Conservation (phyloP, 495 filamentous ascomycete species). For the Acidiella bohemica region DNA sequence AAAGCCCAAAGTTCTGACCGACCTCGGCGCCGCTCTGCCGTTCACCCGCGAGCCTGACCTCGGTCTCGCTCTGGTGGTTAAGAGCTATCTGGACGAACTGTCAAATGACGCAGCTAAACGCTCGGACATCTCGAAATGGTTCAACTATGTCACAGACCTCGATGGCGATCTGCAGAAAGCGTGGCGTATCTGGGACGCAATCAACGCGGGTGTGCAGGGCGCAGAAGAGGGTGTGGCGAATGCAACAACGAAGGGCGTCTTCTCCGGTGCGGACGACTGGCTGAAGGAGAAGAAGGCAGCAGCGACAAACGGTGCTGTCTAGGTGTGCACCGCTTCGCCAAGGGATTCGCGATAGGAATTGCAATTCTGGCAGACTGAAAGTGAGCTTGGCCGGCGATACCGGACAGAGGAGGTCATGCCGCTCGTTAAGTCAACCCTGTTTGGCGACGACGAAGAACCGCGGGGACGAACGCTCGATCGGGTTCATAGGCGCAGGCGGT, state of each 20-base stretch:
- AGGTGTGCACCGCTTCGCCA: no score
- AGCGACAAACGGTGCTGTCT: not conserved
- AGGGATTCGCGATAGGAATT: no score
- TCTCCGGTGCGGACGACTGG: conserved; percentile 13
- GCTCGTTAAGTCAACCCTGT: no score
- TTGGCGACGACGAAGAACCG: no score
- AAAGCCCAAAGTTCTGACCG: conserved; percentile 48
- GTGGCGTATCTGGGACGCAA: conserved; percentile 56
- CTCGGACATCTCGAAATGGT: conserved; percentile 51
- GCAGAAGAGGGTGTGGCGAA: conserved; percentile 9
- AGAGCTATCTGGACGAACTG: conserved; percentile 83
- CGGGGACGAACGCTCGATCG: no score
- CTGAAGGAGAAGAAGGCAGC: conserved; percentile 9
- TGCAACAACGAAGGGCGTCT: conserved; percentile 7
- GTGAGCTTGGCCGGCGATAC: no score
- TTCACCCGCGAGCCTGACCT: conserved; percentile 76
- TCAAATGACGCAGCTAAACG: conserved; percentile 49
- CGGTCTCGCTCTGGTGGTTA: conserved; percentile 73
- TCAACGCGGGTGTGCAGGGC: conserved; percentile 15
- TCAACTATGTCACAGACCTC: conserved; percentile 66
- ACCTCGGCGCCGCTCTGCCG: conserved; percentile 62
- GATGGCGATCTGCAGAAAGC: conserved; percentile 62
- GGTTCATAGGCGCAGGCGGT: no score
- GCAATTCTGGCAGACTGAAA: no score
- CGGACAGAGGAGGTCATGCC: no score